Evolutionary conservation across 1,284 basidiomycete species (phyloP).

Genomic region (Ceratorhiza oryzae-sativae): DNA sequence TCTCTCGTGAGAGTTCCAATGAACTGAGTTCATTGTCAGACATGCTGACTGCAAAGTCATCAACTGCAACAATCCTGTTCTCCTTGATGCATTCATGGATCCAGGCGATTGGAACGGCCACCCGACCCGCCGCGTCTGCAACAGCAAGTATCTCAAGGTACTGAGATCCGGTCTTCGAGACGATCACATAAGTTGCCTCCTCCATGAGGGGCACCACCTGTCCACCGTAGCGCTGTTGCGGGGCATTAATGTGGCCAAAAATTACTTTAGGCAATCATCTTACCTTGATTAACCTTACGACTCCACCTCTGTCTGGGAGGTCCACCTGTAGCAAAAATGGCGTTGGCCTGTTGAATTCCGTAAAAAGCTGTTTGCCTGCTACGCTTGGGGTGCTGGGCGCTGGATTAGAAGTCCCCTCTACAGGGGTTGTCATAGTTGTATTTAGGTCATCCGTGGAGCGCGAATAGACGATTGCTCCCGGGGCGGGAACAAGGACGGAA

Average conservation of each 20-base stretch:
- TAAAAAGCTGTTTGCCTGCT: slow-evolving; percentile 18
- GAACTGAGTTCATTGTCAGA: neutral
- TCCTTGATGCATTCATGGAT: slow-evolving; percentile 15
- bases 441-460: neutral
- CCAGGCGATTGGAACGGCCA: slow-evolving; percentile 36
- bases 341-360: neutral
- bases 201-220: slow-evolving; percentile 5
- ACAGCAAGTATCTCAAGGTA: slow-evolving; percentile 22
- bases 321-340: slow-evolving; percentile 36
- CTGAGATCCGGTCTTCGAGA: slow-evolving; percentile 26
- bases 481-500: slow-evolving; percentile 7
- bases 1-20: neutral
- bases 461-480: slow-evolving; percentile 10
- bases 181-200: slow-evolving; percentile 30
- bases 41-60: slow-evolving; percentile 19
- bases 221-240: slow-evolving; percentile 23
- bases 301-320: slow-evolving; percentile 18
- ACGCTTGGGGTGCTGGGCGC: neutral
- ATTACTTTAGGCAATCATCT: neutral
- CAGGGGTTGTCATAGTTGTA: neutral
- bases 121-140: slow-evolving; percentile 10
- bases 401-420: neutral
- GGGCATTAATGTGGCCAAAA: neutral
- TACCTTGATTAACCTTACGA: slow-evolving; percentile 21
- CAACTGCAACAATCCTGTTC: neutral